These are phyloP conservation scores for Daldinia loculata DNA, from an alignment of 495 filamentous ascomycete genomes.

Conservation along the genomic window DNA sequence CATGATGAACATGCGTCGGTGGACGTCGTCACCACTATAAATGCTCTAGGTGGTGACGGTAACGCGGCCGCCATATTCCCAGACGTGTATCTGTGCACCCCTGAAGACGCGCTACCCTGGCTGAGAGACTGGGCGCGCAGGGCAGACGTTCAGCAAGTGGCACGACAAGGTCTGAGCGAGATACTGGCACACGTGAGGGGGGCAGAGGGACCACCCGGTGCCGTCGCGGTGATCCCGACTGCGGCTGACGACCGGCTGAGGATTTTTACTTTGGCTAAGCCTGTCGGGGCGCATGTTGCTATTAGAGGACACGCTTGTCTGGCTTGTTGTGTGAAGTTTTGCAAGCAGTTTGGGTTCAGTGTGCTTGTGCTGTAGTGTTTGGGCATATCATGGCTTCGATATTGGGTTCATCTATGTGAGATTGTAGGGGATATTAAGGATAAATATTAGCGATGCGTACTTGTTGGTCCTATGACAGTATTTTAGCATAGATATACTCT, in stretches of 20 bases:
- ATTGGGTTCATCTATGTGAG: too few relatives aligned
- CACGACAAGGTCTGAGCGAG: background rate
- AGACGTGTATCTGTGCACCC: constrained; percentile 11
- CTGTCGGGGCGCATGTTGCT: constrained; percentile 27
- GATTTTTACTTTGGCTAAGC: constrained; percentile 14
- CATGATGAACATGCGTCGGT: background rate
- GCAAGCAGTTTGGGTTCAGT: constrained; percentile 5
- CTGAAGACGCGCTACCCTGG: constrained; percentile 15
- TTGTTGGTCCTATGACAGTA: background rate
- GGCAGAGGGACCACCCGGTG: background rate
- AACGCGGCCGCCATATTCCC: background rate
- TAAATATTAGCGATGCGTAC: background rate
- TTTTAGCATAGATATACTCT: background rate
- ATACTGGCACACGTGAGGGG: background rate
- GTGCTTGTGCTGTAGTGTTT: constrained; percentile 14
- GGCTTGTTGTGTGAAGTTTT: constrained; percentile 18
- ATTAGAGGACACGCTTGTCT: constrained; percentile 11
- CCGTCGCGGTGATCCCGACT: background rate
- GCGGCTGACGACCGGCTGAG: background rate
- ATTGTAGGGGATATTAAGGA: background rate
- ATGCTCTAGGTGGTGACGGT: background rate
- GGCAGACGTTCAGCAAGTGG: background rate
- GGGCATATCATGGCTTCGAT: background rate
- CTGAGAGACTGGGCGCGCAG: constrained; percentile 15
- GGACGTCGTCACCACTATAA: background rate